phyloP scores from a whole-genome alignment of 2,329 filamentous ascomycete genomes.

The Coniochaeta sp. region DNA sequence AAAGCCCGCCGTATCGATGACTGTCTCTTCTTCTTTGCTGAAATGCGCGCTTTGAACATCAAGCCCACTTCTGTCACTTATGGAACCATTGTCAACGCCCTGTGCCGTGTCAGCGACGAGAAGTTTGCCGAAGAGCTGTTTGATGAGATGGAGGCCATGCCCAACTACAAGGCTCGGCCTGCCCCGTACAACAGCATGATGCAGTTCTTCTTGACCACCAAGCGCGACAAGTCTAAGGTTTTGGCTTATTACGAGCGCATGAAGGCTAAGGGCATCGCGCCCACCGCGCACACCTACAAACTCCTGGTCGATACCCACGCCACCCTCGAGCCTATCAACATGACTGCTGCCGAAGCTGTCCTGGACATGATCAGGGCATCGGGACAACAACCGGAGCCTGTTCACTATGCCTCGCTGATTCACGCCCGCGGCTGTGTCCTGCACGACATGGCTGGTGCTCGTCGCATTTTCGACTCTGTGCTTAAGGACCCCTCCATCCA shows the following conservation, averaged over 20 bases:
- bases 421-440: constrained; percentile 92
- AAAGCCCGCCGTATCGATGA: constrained; percentile 97
- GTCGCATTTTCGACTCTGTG: constrained; percentile 74
- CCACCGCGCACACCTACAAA: constrained; percentile 96
- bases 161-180: constrained; percentile 96
- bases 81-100: constrained; percentile 93
- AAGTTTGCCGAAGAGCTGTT: constrained; percentile 97
- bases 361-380: constrained; percentile 68
- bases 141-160: constrained; percentile 97
- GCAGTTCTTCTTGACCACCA: constrained; percentile 97
- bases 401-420: constrained; percentile 92
- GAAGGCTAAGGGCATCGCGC: constrained; percentile 76
- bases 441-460: constrained; percentile 82
- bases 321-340: constrained; percentile 84
- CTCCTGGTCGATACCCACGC: constrained; percentile 92
- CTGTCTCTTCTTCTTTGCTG: constrained; percentile 94
- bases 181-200: constrained; percentile 99
- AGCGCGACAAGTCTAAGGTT: constrained; percentile 91
- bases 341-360: constrained; percentile 78
- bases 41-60: constrained; percentile 90
- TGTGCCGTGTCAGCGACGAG: constrained; percentile 95
- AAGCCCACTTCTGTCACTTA: constrained; percentile 97
- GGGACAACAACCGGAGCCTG: constrained; percentile 75
- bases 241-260: constrained; percentile 93
- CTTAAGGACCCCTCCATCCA: constrained; percentile 59